Base-by-base conservation (phyloP, 75 land plant genomes). In the Sequoia sempervirens region DNA sequence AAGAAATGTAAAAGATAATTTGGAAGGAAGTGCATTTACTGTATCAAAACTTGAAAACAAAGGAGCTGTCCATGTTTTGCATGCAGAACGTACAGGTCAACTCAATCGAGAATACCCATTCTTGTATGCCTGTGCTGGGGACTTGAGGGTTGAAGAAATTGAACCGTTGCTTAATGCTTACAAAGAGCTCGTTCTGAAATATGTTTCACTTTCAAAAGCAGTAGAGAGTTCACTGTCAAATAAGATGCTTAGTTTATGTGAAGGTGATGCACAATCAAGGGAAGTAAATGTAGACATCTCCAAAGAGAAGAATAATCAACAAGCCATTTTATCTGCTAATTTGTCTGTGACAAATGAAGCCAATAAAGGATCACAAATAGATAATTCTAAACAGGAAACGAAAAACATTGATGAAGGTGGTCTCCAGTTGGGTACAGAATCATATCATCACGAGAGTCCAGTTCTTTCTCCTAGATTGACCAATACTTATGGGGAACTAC, bases 181-280 rank as follows among this genome's bases (percentile, higher is more conserved):
- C 84, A 98, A 98, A 83, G 91, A 93, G 84, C 87, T 96, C 38
- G 99, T 93, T 58, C 88, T 96, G 56, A 92, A 92, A 86, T 91
- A 98, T 87, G 91, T 92, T 23, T 90, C 93, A n/a, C 93, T 98
- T 80, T 88, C 89, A 1, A 98, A 95, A 90, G 95, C 91, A 12
- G 79, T 93, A 30, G 95, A 89, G 80, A 43, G 50, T 45, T 45
- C 80, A 45, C 46, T 45, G 46, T 45, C 50, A 26, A 46, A 40
- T 78, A 69, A 69, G 36, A 38, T n/a, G 12, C 30, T 9, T 8
- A n/a, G 45, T 78, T n/a, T 47, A 78, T 43, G 26, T 78, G 45
- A 41, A 43, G 47, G 80, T 10, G 30, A 78, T 78, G 80, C 13
- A 45, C 32, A 23, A 47, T 45, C 80, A 78, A 45, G 80, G 80